Percentiles rank a stretch among this genome's conserved stretches.
Conservation (phyloP, 345 rosid species). For the Arabis alpina region DNA sequence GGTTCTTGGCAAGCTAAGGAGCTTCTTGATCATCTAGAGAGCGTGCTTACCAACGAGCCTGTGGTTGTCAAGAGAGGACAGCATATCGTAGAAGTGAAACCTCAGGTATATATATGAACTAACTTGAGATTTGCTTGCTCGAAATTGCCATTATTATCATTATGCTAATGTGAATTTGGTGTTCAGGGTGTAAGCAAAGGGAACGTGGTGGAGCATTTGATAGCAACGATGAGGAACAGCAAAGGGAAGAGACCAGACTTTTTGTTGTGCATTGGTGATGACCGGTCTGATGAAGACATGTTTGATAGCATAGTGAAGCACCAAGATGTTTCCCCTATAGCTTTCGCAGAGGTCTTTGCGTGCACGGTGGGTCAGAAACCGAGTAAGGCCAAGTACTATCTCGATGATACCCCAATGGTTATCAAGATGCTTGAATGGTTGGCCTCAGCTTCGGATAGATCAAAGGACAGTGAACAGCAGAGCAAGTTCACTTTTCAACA, state of each 20-base stretch:
- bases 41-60: slow-evolving; percentile 82
- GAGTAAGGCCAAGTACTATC: slow-evolving; percentile 83
- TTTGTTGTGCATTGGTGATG: slow-evolving; percentile 80
- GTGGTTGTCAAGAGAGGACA: slow-evolving; percentile 85
- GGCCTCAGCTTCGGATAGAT: slow-evolving; percentile 44
- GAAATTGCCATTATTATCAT: neutral
- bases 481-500: slow-evolving; percentile 29
- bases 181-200: slow-evolving; percentile 83
- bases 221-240: slow-evolving; percentile 54
- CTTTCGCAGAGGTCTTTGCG: slow-evolving; percentile 62
- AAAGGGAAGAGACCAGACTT: slow-evolving; percentile 65
- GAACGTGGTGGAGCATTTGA: slow-evolving; percentile 60
- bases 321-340: slow-evolving; percentile 49
- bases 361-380: slow-evolving; percentile 91
- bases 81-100: slow-evolving; percentile 84
- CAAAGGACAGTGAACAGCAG: slow-evolving; percentile 32
- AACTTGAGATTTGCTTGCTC: neutral
- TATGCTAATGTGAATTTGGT: slow-evolving; percentile 19
- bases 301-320: slow-evolving; percentile 62
- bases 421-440: slow-evolving; percentile 63
- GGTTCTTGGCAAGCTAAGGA: slow-evolving; percentile 83
- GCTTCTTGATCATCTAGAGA: slow-evolving; percentile 86
- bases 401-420: slow-evolving; percentile 67
- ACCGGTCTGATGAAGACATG: slow-evolving; percentile 88
- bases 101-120: slow-evolving; percentile 63